Base-by-base conservation (phyloP, 2,329 filamentous ascomycete genomes). In the Fusarium tjaetaba region DNA sequence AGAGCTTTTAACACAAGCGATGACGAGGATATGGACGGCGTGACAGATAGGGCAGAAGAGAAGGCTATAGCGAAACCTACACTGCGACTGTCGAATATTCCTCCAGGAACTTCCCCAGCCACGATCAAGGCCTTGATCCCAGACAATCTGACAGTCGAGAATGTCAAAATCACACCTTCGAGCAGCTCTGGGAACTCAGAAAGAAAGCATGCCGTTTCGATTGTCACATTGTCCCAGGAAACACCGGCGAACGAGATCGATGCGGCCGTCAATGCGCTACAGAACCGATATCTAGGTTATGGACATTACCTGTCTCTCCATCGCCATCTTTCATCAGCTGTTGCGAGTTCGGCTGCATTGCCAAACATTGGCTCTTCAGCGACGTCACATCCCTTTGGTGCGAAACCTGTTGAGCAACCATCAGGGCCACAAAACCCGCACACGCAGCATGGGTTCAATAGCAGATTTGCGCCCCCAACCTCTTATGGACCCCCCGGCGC, bases 181-280 rank as follows among this genome's bases (percentile, higher is more conserved):
- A 79, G 83, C 18, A 87, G 86, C 5, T 83, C 88, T 4, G 84
- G 82, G 42, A 82, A 83, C 18, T 87, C 85, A 6, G 93, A 95
- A 74, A 88, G 92, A 66, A 95, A 91, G 78, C 92, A 92, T 4
- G 88, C 90, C 39, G 88, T 93, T 22, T 94, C 94, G 9, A 94
- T 97, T 76, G 92, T 96, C 51, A 95, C 93, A 0, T 84, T 97
- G 36, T 91, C 93, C 3, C 91, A 93, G 65, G 94, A 96, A 73
- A 96, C 94, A 0, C 90, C 94, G 0, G 93, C 92, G 2, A 93
- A 91, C 30, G 94, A 97, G 64, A 95, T 98, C 61, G 95, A 98
- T 78, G 87, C 90, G 8, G 89, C 92, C 1, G 93, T 97, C 59
- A 96, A 91, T 79, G 84, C 89, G 7, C 84, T 97, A 38, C 94